A percentile compares a stretch with the other conserved stretches of the same genome.
These are phyloP conservation scores for Pseudofabraea citricarpa DNA, from an alignment of 2,329 filamentous ascomycete genomes.

Conservation along the genomic window DNA sequence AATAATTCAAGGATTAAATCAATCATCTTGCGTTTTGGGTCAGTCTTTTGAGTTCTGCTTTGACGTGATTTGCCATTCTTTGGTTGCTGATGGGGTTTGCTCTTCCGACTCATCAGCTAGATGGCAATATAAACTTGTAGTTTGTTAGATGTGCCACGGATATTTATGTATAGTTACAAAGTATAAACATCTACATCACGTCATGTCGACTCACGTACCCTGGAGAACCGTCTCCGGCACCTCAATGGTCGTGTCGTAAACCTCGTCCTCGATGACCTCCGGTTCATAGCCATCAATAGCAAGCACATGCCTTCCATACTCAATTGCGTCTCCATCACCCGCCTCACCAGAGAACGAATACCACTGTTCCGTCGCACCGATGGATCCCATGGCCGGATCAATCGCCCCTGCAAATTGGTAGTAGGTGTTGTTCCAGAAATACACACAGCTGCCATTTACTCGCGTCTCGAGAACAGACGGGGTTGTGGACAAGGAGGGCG, in stretches of 20 bases:
- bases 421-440: slow-evolving; percentile 20
- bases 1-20: too few species aligned
- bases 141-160: too few species aligned
- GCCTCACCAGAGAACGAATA: slow-evolving; percentile 9
- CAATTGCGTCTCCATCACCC: slow-evolving; percentile 2
- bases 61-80: too few species aligned
- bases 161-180: too few species aligned
- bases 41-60: too few species aligned
- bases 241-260: slow-evolving; percentile 7
- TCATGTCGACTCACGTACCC: too few species aligned
- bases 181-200: too few species aligned
- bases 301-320: slow-evolving; percentile 17
- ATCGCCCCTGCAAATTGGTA: slow-evolving; percentile 18
- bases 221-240: slow-evolving; percentile 9
- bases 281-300: slow-evolving; percentile 20
- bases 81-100: too few species aligned
- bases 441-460: slow-evolving; percentile 15
- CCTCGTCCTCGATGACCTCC: slow-evolving; percentile 13
- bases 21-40: too few species aligned
- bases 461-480: slow-evolving; percentile 9
- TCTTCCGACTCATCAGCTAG: too few species aligned
- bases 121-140: too few species aligned
- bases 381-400: slow-evolving; percentile 12
- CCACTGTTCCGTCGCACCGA: slow-evolving; percentile 17
- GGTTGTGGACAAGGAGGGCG: slow-evolving; percentile 2